phyloP scores from a whole-genome alignment of 2,329 filamentous ascomycete species.

The Fusarium sp. region DNA sequence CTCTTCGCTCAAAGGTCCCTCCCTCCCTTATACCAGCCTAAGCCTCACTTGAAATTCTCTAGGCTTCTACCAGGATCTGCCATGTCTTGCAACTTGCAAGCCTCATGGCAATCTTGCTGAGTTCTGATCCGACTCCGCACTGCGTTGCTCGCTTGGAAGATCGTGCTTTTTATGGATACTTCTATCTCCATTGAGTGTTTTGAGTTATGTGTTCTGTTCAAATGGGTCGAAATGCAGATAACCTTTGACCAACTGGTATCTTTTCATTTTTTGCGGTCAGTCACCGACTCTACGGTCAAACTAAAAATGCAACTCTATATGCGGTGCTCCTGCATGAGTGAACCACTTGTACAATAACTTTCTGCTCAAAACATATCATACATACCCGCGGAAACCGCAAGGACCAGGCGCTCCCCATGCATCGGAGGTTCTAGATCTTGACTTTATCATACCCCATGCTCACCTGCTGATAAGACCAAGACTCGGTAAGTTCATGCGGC shows the following conservation, averaged over 20 bases:
- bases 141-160: slow-evolving; percentile 16
- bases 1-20: slow-evolving; percentile 24
- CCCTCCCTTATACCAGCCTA: slow-evolving; percentile 11
- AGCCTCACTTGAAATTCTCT: slow-evolving; percentile 40
- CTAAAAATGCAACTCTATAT: not conserved
- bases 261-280: not conserved
- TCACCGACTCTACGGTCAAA: not conserved
- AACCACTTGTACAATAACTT: not conserved
- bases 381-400: slow-evolving; percentile 25
- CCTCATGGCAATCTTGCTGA: slow-evolving; percentile 18
- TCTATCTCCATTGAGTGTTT: slow-evolving; percentile 14
- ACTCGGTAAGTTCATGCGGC: slow-evolving; percentile 19
- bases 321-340: not conserved
- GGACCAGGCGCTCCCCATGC: slow-evolving; percentile 28
- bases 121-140: slow-evolving; percentile 26
- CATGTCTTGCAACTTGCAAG: slow-evolving; percentile 16
- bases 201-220: not conserved
- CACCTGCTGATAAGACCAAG: slow-evolving; percentile 21
- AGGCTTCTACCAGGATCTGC: slow-evolving; percentile 34
- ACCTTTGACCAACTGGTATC: not conserved
- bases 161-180: slow-evolving; percentile 9
- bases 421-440: slow-evolving; percentile 31
- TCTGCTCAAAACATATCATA: not conserved
- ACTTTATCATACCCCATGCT: slow-evolving; percentile 20
- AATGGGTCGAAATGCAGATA: not conserved